These are phyloP conservation scores for Lentinula detonsa DNA, from an alignment of 768 basidiomycete genomes.

Conservation along the genomic window DNA sequence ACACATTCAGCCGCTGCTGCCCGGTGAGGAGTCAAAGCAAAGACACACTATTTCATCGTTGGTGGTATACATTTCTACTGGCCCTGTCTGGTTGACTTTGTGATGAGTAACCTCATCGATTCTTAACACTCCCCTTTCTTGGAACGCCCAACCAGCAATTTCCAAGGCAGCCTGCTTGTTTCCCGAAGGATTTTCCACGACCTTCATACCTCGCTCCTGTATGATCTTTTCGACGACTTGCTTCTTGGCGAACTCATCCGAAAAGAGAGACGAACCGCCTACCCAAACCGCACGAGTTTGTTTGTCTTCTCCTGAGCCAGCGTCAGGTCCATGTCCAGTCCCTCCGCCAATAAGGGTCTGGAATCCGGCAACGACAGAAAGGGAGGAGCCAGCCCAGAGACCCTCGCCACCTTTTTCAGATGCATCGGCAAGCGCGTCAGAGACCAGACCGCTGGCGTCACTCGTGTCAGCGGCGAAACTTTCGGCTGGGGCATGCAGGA, in stretches of 20 bases:
- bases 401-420: constrained; percentile 73
- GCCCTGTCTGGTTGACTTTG: constrained; percentile 51
- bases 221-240: constrained; percentile 17
- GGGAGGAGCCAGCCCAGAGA: constrained; percentile 73
- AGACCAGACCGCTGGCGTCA: constrained; percentile 43
- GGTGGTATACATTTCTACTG: constrained; percentile 74
- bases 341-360: constrained; percentile 62
- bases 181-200: constrained; percentile 47
- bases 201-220: constrained; percentile 26
- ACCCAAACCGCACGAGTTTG: constrained; percentile 68
- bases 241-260: constrained; percentile 66
- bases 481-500: constrained; percentile 71
- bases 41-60: constrained; percentile 74
- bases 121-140: constrained; percentile 74
- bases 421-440: constrained; percentile 63
- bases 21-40: background rate
- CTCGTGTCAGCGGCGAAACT: constrained; percentile 63
- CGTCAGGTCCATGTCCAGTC: background rate
- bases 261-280: constrained; percentile 77
- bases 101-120: constrained; percentile 74
- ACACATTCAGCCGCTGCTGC: background rate
- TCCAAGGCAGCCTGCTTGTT: constrained; percentile 74
- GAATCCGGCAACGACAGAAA: constrained; percentile 83
- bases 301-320: background rate
- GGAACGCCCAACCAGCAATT: constrained; percentile 86